Evolutionary conservation across 306 rosid species (phyloP), one percentile per base, ranked within the genome.

Genomic region (Inga oerstediana): DNA sequence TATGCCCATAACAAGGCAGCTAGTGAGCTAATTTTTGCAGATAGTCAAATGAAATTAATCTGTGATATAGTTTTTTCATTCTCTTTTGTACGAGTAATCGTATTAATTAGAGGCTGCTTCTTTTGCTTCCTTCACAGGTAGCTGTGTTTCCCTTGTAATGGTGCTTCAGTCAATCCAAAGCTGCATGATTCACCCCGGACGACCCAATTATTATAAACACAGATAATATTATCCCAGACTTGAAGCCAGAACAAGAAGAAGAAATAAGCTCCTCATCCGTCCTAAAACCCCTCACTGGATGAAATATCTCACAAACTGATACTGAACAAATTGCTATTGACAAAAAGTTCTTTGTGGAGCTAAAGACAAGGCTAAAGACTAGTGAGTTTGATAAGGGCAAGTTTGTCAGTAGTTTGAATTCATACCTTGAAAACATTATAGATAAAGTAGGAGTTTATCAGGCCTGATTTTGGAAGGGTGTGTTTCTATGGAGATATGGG

Each of bases 171-270:
- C 34, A 76, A 79, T 80, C 61, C 84, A 32, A 82, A 91, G 43
- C 41, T 88, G 27, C 88, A 61, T 39, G 58, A 65, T 73, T 80
- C 74, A n/a, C 97, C 84, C 95, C 91, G 82, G 92, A 93, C 13
- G 86, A 91, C 80, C 94, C 94, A 2, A 75, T 92, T 87, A 89
- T 93, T 84, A 91, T 95, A 75, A 90, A 93, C 80, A 84, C 97
- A 17, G 92, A 89, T 77, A 79, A 75, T 37, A 67, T 93, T 68
- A 81, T 92, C 7, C 84, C 88, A 79, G 64, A 43, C 69, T 89
- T 93, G 80, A 90, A 88, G 72, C 75, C 88, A 9, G 86, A 89
- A 83, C 65, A 81, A 3, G 90, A 84, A 4, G 85, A 79, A 37
- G 41, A 37, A 56, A 82, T 84, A 24, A 71, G 82, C 81, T 81